Evolutionary conservation across 192 early-diverging fungal genomes (phyloP).

Genomic region (Ramicandelaber brevisporus): DNA sequence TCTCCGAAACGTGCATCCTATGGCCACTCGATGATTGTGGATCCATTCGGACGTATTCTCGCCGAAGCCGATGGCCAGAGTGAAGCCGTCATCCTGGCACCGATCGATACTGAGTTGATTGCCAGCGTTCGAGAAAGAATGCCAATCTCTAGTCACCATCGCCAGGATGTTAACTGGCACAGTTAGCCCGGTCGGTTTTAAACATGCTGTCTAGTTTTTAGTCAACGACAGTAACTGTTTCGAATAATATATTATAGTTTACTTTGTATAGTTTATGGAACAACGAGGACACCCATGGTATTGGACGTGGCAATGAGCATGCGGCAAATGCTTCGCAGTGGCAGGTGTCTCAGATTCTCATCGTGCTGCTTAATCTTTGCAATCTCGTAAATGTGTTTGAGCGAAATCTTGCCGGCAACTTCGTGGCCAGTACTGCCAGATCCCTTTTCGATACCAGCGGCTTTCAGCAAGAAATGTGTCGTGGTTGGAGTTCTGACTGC

Average conservation of each 20-base stretch:
- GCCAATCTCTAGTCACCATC: no score
- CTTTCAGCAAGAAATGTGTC: constrained; percentile 61
- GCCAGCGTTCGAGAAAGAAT: no score
- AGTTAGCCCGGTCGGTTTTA: no score
- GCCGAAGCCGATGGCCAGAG: no score
- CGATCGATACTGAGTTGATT: no score
- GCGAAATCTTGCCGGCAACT: constrained; percentile 44
- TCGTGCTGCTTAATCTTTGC: constrained; percentile 73
- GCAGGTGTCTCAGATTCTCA: constrained; percentile 39
- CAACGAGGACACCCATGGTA: constrained; percentile 66
- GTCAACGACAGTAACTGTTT: not conserved
- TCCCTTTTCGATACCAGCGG: constrained; percentile 72
- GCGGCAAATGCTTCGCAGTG: constrained; percentile 37
- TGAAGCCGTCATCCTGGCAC: no score
- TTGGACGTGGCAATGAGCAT: constrained; percentile 50
- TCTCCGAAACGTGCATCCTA: constrained; percentile 40
- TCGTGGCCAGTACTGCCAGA: constrained; percentile 50
- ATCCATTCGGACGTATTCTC: no score
- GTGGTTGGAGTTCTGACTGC: constrained; percentile 67
- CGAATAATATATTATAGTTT: not conserved
- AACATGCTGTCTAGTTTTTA: no score
- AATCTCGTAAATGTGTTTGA: constrained; percentile 92
- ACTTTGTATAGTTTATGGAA: constrained; percentile 19
- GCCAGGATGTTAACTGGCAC: no score
- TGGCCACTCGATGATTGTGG: constrained; percentile 62